A percentile compares a stretch with the other conserved stretches of the same genome.
Conservation (phyloP, 169 alveolate genomes). For the Eimeria zaria region DNA sequence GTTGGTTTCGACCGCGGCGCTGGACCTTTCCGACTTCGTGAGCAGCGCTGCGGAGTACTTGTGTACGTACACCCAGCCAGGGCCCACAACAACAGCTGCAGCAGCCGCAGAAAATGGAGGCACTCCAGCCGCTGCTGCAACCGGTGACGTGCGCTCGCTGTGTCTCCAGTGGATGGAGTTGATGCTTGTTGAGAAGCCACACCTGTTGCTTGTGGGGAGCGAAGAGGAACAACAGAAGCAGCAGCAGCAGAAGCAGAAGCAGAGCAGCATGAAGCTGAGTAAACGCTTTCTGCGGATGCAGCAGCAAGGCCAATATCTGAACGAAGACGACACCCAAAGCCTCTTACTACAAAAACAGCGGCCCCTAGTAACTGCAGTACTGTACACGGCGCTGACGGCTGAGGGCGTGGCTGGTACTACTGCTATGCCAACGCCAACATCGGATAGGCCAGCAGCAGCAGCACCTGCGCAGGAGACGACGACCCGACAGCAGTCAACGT, state of each 20-base stretch:
- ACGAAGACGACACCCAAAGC: neutral
- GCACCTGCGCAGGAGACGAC: conserved; percentile 21
- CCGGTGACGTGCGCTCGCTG: conserved; percentile 61
- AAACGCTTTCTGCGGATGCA: conserved; percentile 31
- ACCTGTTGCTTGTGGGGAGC: conserved; percentile 5
- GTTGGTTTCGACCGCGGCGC: conserved; percentile 69
- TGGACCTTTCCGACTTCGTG: conserved; percentile 61
- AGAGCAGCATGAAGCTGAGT: neutral
- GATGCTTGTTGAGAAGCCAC: conserved; percentile 65
- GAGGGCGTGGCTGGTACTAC: neutral
- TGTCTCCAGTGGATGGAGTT: conserved; percentile 82
- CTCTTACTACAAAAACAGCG: conserved; percentile 42
- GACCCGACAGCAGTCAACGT: conserved; percentile 46
- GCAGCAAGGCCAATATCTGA: conserved; percentile 1
- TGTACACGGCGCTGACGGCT: conserved; percentile 60
- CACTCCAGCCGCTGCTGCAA: conserved; percentile 22
- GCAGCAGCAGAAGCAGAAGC: conserved; percentile 32
- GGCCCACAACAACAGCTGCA: neutral
- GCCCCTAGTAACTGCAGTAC: conserved; percentile 65
- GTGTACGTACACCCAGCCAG: conserved; percentile 25
- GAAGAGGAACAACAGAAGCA: neutral
- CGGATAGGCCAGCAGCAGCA: conserved; percentile 18
- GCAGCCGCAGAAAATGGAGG: neutral
- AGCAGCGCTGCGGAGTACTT: conserved; percentile 70
- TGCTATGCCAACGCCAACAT: conserved; percentile 5